Evolutionary conservation across 176 grass and related monocot genomes (phyloP), one percentile per base, ranked within the genome.

Genomic region (Panicum miliaceum): DNA sequence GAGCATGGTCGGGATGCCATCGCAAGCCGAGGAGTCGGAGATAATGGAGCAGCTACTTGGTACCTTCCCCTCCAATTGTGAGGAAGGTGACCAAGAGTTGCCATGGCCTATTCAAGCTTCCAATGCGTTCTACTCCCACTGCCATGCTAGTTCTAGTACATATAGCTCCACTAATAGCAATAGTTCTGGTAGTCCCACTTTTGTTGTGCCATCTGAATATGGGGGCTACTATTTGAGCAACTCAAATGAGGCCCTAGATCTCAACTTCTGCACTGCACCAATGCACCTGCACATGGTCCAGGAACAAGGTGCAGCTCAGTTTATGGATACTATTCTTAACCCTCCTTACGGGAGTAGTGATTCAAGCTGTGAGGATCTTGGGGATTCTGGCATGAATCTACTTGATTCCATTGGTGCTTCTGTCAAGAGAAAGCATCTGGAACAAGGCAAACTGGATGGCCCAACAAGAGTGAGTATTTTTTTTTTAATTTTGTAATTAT

Each of bases 1-100:
- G 89, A 89, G 78, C 68, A 72, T 72, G 16, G 87, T 90, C 23
- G 74, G 58, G 54, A 8, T 86, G 52, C 51, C 66, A 12, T 90
- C 48, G 42, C 74, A 82, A 14, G 66, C 58, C 0, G 87, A 93
- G 38, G 94, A 90, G 76, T 87, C 85, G 2, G 87, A 92, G 73
- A 86, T 92, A 19, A 90, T 94, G 90, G 68, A 68, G 22, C 85
- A 90, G 22, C 61, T 94, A 41, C 84, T 92, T 32, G 62, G 80
- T 45, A 76, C 81, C 35, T 88, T 89, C 25, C 84, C 85, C 25
- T 80, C 72, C 65, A 73, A 37, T 58, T 74, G 77, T 10, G 83
- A 73, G 35, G 75, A 84, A 59, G 62, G 75, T 63, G 66, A 87
- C 58, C 86, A 81, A 48, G 64, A 68, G 38, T 57, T 85, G 19